Evolutionary conservation across 2,329 filamentous ascomycete genomes (phyloP), one percentile per base, ranked within the genome.

Genomic region (Emericellopsis atlantica): DNA sequence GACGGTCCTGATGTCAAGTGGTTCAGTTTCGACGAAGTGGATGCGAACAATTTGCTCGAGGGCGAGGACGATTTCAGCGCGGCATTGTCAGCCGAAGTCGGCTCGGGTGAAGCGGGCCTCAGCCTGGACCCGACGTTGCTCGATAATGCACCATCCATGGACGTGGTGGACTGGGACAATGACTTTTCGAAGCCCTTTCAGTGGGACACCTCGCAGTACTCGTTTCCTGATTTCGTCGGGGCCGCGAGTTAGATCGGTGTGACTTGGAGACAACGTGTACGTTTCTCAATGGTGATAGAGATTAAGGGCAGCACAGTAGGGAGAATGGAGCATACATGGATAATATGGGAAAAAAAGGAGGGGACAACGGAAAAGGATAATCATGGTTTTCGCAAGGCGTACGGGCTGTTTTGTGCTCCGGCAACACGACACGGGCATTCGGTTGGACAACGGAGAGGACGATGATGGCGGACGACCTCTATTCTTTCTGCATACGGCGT

Each of bases 1-100:
- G 64, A 67, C 4, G 54, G 59, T 14, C 59, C 77, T 12, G 70
- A 67, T 26, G 51, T 72, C 23, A 57, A 62, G 37, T 78, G 70
- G 69, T 60, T 62, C 36, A 61, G 64, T 10, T 59, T 74, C n/a
- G 69, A 70, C 36, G 54, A 58, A 3, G 67, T 29, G 26, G 26
- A 29, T 29, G 26, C 26, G 26, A 29, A 12, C 6, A 29, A 70
- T 36, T 47, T 65, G 14, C 51, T 69, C 10, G 43, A 67, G 26
- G 60, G 71, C 32, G 51, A 74, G 48, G 61, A 63, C 41, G 61
- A 54, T 42, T 39, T 54, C 6, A 52, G 37, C 32, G 32, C 57
- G 32, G 50, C 50, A 45, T 4, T 45, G 16, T 34, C 29, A 15
- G 33, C 14, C 31, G 16, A 12, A 4, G 10, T 15, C 29, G 24